Evolutionary conservation across 78 protist species (phyloP).

Genomic region (Guillardia theta): DNA sequence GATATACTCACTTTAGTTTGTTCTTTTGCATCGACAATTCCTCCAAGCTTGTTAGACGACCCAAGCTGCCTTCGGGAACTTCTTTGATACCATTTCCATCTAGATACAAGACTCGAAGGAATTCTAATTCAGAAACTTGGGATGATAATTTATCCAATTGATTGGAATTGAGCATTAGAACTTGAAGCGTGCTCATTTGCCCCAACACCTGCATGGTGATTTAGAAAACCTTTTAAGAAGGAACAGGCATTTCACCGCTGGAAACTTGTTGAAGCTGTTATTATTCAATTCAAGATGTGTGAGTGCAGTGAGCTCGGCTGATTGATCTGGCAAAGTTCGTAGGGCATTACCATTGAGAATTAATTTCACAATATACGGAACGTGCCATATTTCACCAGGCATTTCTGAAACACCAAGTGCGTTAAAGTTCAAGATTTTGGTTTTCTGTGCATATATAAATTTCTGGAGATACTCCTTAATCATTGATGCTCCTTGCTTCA

Average conservation of each 20-base stretch:
- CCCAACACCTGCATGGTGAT: neutral
- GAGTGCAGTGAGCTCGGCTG: neutral
- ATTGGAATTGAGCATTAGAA: neutral
- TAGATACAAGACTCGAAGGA: neutral
- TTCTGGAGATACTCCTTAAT: slow-evolving; percentile 4
- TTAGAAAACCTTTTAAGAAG: neutral
- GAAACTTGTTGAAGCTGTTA: neutral
- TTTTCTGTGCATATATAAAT: neutral
- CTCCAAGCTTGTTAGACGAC: neutral
- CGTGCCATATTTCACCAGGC: neutral
- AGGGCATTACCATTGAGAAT: neutral
- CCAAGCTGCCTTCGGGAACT: neutral
- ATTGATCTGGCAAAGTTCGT: neutral
- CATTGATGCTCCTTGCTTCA: neutral
- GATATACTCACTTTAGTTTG: neutral
- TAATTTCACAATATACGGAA: neutral
- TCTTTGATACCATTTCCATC: slow-evolving; percentile 24
- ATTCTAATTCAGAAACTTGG: neutral
- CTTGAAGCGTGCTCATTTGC: neutral
- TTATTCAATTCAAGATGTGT: neutral
- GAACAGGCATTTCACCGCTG: neutral
- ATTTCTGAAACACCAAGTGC: neutral
- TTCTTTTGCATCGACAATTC: neutral
- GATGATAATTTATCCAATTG: neutral
- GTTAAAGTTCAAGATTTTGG: slow-evolving; percentile 24